Evolutionary conservation across 306 rosid genomes (phyloP).

Genomic region (Cicer pinnatifidum): DNA sequence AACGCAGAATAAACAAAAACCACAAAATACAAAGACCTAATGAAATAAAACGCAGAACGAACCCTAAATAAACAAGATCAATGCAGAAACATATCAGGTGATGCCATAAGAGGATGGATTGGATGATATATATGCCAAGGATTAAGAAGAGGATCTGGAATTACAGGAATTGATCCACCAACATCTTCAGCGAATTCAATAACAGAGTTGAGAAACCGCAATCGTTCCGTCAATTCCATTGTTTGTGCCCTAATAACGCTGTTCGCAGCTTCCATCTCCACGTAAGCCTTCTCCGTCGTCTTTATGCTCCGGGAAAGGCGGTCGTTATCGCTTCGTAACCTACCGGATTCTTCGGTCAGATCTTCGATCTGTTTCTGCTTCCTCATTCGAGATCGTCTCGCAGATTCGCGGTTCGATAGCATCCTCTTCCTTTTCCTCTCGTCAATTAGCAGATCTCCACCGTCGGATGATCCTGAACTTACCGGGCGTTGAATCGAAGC

Average conservation of each 20-base stretch:
- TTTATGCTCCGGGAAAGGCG: constrained; percentile 51
- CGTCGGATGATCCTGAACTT: constrained; percentile 89
- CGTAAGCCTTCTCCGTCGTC: constrained; percentile 57
- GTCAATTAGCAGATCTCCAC: constrained; percentile 55
- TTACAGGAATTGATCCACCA: constrained; percentile 64
- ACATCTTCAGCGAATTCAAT: constrained; percentile 69
- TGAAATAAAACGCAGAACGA: neutral
- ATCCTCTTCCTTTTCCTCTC: constrained; percentile 90
- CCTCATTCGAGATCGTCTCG: constrained; percentile 82
- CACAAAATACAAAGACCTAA: neutral
- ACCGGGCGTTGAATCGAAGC: constrained; percentile 54
- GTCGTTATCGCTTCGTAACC: constrained; percentile 52
- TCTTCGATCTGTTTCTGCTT: constrained; percentile 91
- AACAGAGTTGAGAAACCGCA: constrained; percentile 67
- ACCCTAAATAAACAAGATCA: constrained; percentile 30
- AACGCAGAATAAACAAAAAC: neutral
- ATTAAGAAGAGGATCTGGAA: constrained; percentile 62
- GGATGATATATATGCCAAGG: constrained; percentile 72
- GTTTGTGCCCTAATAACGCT: constrained; percentile 67
- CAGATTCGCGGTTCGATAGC: constrained; percentile 92
- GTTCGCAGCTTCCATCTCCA: constrained; percentile 62
- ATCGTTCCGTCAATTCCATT: constrained; percentile 66
- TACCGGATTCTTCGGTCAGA: constrained; percentile 56
- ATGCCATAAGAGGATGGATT: constrained; percentile 54
- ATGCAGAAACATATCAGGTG: constrained; percentile 59